Evolutionary conservation across 352 stramenopile species (phyloP).

Genomic region (Pythium plurisporium): DNA sequence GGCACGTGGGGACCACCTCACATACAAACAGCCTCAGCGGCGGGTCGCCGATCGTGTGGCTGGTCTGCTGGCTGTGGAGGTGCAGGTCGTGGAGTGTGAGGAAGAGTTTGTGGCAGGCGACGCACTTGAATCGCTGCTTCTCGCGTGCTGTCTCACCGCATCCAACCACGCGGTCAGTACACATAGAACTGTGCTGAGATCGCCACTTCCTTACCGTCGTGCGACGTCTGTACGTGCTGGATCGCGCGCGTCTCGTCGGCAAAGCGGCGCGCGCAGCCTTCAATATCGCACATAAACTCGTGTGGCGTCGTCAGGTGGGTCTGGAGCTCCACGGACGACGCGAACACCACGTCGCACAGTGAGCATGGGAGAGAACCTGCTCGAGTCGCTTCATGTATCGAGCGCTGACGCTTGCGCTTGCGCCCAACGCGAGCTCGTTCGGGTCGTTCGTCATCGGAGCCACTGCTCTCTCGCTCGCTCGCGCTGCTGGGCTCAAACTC

Average conservation of each 20-base stretch:
- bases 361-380: neutral
- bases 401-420: constrained; percentile 17
- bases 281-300: constrained; percentile 20
- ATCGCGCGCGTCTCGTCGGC: constrained; percentile 16
- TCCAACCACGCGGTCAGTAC: no score
- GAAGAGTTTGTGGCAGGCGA: constrained; percentile 3
- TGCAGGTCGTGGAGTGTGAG: constrained; percentile 13
- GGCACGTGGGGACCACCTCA: constrained; percentile 3
- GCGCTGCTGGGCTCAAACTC: constrained; percentile 8
- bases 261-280: constrained; percentile 16
- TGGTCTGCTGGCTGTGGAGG: neutral
- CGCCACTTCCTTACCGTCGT: neutral
- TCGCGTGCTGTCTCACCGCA: constrained; percentile 12
- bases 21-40: constrained; percentile 9
- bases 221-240: constrained; percentile 14
- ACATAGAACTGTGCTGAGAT: neutral
- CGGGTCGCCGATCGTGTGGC: neutral
- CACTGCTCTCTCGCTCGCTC: neutral
- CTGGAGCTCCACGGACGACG: neutral
- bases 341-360: neutral
- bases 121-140: neutral
- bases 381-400: neutral
- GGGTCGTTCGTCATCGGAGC: neutral
- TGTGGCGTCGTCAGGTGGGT: neutral
- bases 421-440: neutral